phyloP scores from a whole-genome alignment of 2,329 filamentous ascomycete genomes.

The Aspergillus sp. region DNA sequence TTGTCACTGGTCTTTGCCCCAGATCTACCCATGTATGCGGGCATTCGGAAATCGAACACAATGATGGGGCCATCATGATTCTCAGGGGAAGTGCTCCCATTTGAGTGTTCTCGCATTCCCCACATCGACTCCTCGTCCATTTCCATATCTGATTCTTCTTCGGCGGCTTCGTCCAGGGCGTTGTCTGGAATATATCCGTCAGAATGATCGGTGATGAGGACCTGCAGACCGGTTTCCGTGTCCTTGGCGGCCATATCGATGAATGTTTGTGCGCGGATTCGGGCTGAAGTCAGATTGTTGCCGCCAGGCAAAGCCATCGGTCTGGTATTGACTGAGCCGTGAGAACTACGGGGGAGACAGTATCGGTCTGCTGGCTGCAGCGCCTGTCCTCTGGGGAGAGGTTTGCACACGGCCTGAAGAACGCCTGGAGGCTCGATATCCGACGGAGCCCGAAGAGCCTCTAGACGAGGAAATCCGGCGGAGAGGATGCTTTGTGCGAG shows the following conservation, averaged over 20 bases:
- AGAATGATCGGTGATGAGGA: slow-evolving; percentile 42
- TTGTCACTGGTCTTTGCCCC: slow-evolving; percentile 22
- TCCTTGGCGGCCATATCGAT: slow-evolving; percentile 44
- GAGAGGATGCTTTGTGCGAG: slow-evolving; percentile 44
- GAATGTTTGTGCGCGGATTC: slow-evolving; percentile 45
- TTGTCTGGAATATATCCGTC: slow-evolving; percentile 36
- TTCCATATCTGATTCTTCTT: slow-evolving; percentile 31
- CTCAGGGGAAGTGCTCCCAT: slow-evolving; percentile 15
- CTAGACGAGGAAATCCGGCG: slow-evolving; percentile 41
- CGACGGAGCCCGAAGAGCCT: slow-evolving; percentile 41
- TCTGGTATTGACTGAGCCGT: slow-evolving; percentile 39
- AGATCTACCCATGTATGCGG: slow-evolving; percentile 40
- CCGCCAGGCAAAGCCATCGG: slow-evolving; percentile 41
- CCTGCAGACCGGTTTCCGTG: slow-evolving; percentile 37
- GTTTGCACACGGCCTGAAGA: slow-evolving; percentile 43
- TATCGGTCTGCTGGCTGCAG: slow-evolving; percentile 40
- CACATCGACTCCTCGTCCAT: slow-evolving; percentile 33
- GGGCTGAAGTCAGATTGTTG: slow-evolving; percentile 44
- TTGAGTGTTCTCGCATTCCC: slow-evolving; percentile 23
- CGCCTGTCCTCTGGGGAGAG: slow-evolving; percentile 36
- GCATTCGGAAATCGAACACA: slow-evolving; percentile 41
- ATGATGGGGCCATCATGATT: slow-evolving; percentile 31
- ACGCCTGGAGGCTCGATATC: slow-evolving; percentile 44
- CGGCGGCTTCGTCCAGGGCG: slow-evolving; percentile 24
- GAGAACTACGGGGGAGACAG: slow-evolving; percentile 41